Conservation (phyloP, 1,139 yeast genomes). For the Lodderomyces margitis region DNA sequence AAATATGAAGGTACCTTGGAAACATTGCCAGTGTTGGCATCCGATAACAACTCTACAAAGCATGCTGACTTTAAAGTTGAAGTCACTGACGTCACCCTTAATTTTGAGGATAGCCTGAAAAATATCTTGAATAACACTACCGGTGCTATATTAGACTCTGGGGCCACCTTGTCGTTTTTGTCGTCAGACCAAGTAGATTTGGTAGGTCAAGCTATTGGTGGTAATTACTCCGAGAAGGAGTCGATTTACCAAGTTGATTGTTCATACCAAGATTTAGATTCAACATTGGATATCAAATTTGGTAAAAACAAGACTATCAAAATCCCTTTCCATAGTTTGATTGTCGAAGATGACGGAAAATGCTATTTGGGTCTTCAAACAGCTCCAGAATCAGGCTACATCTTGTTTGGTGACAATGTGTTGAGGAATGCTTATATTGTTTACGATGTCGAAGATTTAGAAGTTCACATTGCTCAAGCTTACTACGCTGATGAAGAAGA, state of each 20-base stretch:
- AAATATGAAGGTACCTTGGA: constrained; percentile 25
- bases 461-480: constrained; percentile 69
- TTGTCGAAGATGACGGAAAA: constrained; percentile 12
- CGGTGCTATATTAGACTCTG: constrained; percentile 22
- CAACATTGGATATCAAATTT: constrained; percentile 32
- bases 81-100: constrained; percentile 4
- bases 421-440: constrained; percentile 74
- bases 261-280: constrained; percentile 4
- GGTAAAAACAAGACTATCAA: constrained; percentile 34
- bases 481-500: constrained; percentile 23
- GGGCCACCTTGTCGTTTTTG: constrained; percentile 30
- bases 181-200: constrained; percentile 16
- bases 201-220: constrained; percentile 18
- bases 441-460: constrained; percentile 65
- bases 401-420: constrained; percentile 68
- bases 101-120: neutral
- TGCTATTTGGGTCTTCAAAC: constrained; percentile 34
- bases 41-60: too few species aligned
- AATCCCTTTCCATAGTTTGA: constrained; percentile 35
- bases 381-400: constrained; percentile 16
- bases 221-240: constrained; percentile 16
- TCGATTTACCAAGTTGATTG: constrained; percentile 2
- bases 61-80: constrained; percentile 6
- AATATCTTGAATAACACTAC: constrained; percentile 14
- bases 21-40: too few species aligned